These are phyloP conservation scores for Chaetothyriales sp. DNA, from an alignment of 2,329 filamentous ascomycete genomes.

Conservation along the genomic window DNA sequence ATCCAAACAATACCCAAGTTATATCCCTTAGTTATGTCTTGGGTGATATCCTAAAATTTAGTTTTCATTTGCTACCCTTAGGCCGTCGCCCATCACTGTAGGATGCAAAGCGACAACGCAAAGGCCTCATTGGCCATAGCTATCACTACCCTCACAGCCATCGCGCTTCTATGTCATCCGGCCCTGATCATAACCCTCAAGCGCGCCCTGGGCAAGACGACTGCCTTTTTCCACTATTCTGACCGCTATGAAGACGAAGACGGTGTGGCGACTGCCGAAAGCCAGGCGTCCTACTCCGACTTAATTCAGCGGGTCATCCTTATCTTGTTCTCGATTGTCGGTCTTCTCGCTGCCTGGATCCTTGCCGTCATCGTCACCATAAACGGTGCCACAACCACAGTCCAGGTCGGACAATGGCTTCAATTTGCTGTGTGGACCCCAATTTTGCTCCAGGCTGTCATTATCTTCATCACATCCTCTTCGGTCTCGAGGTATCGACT, in stretches of 20 bases:
- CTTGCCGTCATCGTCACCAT: conserved; percentile 42
- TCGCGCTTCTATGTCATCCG: conserved; percentile 10
- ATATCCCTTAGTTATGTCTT: too few relatives aligned
- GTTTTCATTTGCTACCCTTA: neutral
- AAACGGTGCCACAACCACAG: conserved; percentile 26
- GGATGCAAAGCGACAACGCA: conserved; percentile 5
- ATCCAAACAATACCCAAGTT: too few relatives aligned
- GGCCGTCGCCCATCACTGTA: neutral
- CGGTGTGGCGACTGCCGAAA: conserved; percentile 53
- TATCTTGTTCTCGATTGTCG: conserved; percentile 40
- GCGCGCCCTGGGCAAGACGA: conserved; percentile 4
- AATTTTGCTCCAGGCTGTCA: conserved; percentile 11
- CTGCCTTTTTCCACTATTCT: conserved; percentile 6
- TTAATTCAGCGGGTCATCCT: conserved; percentile 43
- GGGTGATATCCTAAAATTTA: too few relatives aligned
- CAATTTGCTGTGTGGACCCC: conserved; percentile 44
- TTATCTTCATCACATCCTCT: conserved; percentile 12
- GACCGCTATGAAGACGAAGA: conserved; percentile 55
- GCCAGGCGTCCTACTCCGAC: conserved; percentile 48
- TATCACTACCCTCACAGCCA: conserved; percentile 8
- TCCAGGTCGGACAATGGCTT: conserved; percentile 45
- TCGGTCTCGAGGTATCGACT: conserved; percentile 13
- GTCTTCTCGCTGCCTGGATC: conserved; percentile 43
- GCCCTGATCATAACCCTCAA: neutral
- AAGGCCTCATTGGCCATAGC: conserved; percentile 9